Conservation (phyloP, 2,329 filamentous ascomycete genomes). For the Trichocomaceae sp. region DNA sequence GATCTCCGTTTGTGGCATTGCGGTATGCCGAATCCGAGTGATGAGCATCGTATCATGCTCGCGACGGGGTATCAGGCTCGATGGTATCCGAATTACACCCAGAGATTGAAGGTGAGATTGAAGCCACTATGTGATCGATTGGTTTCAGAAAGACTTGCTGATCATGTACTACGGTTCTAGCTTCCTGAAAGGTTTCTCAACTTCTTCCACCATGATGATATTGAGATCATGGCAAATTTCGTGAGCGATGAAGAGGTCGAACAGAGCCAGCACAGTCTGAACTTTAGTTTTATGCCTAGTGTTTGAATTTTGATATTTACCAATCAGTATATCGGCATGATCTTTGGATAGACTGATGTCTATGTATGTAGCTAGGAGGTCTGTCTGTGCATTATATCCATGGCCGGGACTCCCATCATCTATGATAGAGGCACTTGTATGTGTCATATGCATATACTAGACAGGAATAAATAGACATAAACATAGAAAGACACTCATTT, state of each 20-base stretch:
- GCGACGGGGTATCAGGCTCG: conserved; percentile 21
- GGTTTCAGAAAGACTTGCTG: not conserved
- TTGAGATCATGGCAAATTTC: not conserved
- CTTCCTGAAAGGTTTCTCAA: not conserved
- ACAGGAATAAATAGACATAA: no score
- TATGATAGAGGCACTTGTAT: no score
- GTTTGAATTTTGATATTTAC: not conserved
- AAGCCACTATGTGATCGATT: not conserved
- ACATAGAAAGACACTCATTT: no score
- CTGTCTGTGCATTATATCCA: no score
- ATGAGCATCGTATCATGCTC: conserved; percentile 23
- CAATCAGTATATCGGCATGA: no score
- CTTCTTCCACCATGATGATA: not conserved
- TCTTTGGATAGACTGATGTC: no score
- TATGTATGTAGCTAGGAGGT: no score
- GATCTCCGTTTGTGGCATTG: conserved; percentile 27
- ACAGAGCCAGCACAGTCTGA: not conserved
- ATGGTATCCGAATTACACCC: not conserved
- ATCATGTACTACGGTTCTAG: not conserved
- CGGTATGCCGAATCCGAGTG: conserved; percentile 26
- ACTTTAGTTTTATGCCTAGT: not conserved
- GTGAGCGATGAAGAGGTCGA: not conserved
- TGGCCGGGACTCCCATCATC: no score
- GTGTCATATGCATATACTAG: no score
- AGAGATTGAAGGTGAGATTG: not conserved